Base-by-base conservation (phyloP, 768 basidiomycete species). In the Dictyophora rubrovolvata region DNA sequence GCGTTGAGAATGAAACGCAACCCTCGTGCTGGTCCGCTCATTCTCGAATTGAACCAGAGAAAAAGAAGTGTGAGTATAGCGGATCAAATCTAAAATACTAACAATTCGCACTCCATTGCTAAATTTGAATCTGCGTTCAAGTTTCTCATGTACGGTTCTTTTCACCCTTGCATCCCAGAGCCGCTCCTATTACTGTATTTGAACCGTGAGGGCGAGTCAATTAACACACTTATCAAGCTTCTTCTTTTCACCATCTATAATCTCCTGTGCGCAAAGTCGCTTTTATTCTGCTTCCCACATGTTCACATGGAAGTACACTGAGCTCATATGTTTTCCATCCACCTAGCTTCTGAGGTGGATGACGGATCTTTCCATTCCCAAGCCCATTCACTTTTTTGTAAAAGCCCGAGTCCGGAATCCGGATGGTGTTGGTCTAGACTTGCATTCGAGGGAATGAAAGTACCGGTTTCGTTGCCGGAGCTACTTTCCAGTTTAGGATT, bases 301-400 rank as follows among this genome's bases (percentile, higher is more conserved):
- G n/a, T 76, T 77, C 20, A 89, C 84, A 63, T 93, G 89, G 62
- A 93, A 93, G 71, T 89, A 93, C 65, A 89, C 87, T 66, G 85
- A 80, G 75, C 86, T 89, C 89, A 92, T 92, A 48, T 90, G 80
- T 69, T 84, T 83, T 66, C 83, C 84, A 5, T 89, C 82, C 63
- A 90, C 89, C 63, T 81, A 88, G 67, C 92, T 90, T 17, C 84
- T 86, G 54, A 93, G 69, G 66, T 90, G 88, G 2, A 79, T 71
- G 6, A 90, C 89, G 55, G 87, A 83, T 22, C 89, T 81, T 14
- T 1, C 87, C 83, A 49, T 67, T 61, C 79, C 91, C 53, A 84
- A 75, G 7, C 89, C 89, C 0, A 89, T 90, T n/a, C 42, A 90
- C 66, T 82, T 84, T 42, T 2, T n/a, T 14, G 42, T 12, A n/a